phyloP scores from a whole-genome alignment of 2,329 filamentous ascomycete genomes.

The Fonsecaea nubica region DNA sequence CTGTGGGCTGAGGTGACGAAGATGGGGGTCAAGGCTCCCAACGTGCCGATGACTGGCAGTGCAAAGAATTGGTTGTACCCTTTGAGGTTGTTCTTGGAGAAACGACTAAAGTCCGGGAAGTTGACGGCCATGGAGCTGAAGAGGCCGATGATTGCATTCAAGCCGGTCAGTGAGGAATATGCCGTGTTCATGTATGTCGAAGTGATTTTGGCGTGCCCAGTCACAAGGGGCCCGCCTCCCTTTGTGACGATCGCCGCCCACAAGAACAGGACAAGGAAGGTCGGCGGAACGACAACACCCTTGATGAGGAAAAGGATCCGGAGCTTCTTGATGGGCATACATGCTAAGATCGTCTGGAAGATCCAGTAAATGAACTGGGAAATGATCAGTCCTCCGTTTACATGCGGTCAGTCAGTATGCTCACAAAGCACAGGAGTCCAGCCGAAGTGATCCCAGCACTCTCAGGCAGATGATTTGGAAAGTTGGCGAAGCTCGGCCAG shows the following conservation, averaged over 20 bases:
- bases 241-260: constrained; percentile 54
- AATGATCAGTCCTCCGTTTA: not conserved
- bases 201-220: constrained; percentile 46
- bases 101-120: constrained; percentile 55
- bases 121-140: constrained; percentile 60
- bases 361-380: constrained; percentile 58
- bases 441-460: constrained; percentile 46
- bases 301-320: constrained; percentile 55
- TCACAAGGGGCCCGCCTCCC: constrained; percentile 51
- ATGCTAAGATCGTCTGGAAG: constrained; percentile 52
- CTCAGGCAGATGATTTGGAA: constrained; percentile 48
- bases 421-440: constrained; percentile 56
- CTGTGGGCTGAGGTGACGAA: constrained; percentile 56
- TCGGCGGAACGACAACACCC: constrained; percentile 52
- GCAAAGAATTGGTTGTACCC: constrained; percentile 56
- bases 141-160: constrained; percentile 58
- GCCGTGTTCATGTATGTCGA: constrained; percentile 53
- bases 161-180: constrained; percentile 53
- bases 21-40: constrained; percentile 57
- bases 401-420: constrained; percentile 42
- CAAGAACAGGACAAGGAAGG: constrained; percentile 53
- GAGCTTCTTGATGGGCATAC: constrained; percentile 55
- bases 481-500: constrained; percentile 55
- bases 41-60: constrained; percentile 56
- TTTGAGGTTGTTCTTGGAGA: constrained; percentile 51